These are phyloP conservation scores for Akanthomyces uredinophilus DNA, from an alignment of 2,329 filamentous ascomycete genomes.

Conservation along the genomic window DNA sequence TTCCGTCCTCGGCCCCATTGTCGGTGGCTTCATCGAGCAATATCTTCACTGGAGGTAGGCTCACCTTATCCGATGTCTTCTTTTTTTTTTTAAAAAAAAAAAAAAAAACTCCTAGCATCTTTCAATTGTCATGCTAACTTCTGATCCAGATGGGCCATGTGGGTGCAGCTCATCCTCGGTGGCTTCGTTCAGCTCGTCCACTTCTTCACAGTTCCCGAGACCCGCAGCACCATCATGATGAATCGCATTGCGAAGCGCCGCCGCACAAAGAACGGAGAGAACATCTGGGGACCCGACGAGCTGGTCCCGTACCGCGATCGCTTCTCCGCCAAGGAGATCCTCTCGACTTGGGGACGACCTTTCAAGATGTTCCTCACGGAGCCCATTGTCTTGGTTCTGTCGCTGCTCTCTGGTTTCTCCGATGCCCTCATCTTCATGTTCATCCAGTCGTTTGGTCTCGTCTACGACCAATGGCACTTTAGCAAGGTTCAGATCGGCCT, in stretches of 20 bases:
- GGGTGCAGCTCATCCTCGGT: conserved; percentile 80
- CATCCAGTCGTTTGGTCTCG: conserved; percentile 64
- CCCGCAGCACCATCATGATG: conserved; percentile 70
- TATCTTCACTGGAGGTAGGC: conserved; percentile 60
- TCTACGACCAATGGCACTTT: conserved; percentile 65
- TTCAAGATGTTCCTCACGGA: conserved; percentile 71
- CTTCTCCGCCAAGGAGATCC: conserved; percentile 53
- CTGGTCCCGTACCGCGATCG: conserved; percentile 55
- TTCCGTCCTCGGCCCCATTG: conserved; percentile 69
- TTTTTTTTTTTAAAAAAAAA: no score
- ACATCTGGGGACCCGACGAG: conserved; percentile 70
- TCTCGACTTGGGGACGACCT: conserved; percentile 55
- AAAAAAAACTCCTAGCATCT: not conserved
- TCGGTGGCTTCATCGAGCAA: conserved; percentile 70
- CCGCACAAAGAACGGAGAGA: conserved; percentile 53
- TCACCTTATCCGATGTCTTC: not conserved
- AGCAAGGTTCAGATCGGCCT: conserved; percentile 51
- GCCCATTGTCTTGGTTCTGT: conserved; percentile 66
- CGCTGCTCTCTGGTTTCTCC: conserved; percentile 66
- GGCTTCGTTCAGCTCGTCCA: conserved; percentile 63
- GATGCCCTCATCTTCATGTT: conserved; percentile 76
- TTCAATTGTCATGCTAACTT: conserved; percentile 13
- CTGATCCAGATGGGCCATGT: conserved; percentile 56
- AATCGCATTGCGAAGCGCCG: conserved; percentile 72
- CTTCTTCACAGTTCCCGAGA: conserved; percentile 69